Percentiles rank a stretch among this genome's conserved stretches.
phyloP scores from a whole-genome alignment of 129 eudicot species.

The Centella asiatica region DNA sequence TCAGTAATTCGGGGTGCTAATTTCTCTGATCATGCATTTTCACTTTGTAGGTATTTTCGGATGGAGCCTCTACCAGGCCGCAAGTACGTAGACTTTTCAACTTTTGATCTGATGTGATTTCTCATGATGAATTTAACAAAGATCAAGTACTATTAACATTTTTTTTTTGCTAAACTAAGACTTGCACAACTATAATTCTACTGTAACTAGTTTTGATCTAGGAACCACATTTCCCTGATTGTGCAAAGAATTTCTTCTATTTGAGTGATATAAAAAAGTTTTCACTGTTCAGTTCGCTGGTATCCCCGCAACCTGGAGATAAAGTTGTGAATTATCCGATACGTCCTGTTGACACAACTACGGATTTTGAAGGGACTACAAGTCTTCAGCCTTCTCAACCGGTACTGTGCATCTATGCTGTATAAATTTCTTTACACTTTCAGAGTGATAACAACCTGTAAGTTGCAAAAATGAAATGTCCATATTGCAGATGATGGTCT shows the following conservation, averaged over 20 bases:
- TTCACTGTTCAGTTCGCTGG: slow-evolving; percentile 53
- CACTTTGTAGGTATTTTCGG: slow-evolving; percentile 60
- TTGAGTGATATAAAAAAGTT: slow-evolving; percentile 10
- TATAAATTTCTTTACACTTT: not conserved
- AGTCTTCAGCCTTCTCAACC: slow-evolving; percentile 87
- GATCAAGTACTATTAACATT: not conserved
- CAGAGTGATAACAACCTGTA: not conserved
- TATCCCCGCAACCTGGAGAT: slow-evolving; percentile 81
- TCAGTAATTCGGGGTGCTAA: not conserved
- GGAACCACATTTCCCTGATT: slow-evolving; percentile 13
- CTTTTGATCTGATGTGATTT: not conserved
- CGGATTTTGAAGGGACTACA: slow-evolving; percentile 94
- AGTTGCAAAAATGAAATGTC: not conserved
- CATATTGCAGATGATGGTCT: not conserved
- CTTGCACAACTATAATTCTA: not conserved
- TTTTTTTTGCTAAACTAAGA: not conserved
- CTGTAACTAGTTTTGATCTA: slow-evolving; percentile 10
- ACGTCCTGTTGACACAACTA: slow-evolving; percentile 88
- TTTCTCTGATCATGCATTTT: not conserved
- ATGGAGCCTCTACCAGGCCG: slow-evolving; percentile 96
- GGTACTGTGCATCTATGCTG: slow-evolving; percentile 29
- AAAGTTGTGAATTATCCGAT: slow-evolving; percentile 81
- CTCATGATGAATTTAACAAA: not conserved
- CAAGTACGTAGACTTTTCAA: slow-evolving; percentile 33
- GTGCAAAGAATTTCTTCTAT: not conserved